These are phyloP conservation scores for Scutellaria galericulata DNA, from an alignment of 257 asterid genomes.

Conservation along the genomic window DNA sequence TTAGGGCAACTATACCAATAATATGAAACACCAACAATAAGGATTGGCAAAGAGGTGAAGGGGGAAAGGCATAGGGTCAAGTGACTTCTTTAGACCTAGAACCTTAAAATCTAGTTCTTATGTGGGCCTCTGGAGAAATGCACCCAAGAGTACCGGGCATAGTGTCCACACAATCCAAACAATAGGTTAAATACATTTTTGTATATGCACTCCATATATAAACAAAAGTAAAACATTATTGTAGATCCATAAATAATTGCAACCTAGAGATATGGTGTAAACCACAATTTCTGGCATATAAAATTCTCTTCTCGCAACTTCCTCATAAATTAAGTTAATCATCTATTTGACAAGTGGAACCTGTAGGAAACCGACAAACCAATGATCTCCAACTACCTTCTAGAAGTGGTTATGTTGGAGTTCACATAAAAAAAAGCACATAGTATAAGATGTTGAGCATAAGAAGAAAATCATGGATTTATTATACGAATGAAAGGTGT, in stretches of 20 bases:
- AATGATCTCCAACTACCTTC: constrained; percentile 5
- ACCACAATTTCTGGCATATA: constrained; percentile 9
- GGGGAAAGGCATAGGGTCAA: constrained; percentile 11
- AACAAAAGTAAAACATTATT: not conserved
- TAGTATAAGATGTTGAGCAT: constrained; percentile 14
- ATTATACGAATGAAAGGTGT: constrained; percentile 9
- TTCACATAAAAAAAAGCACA: not conserved
- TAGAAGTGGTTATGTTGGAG: not conserved
- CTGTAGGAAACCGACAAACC: not conserved
- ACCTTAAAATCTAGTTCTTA: not conserved
- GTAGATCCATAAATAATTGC: not conserved
- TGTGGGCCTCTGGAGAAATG: not conserved
- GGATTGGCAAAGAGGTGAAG: constrained; percentile 19
- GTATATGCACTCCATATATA: not conserved
- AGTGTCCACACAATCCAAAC: not conserved
- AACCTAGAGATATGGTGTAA: constrained; percentile 1
- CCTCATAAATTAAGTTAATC: constrained; percentile 23
- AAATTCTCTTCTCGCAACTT: constrained; percentile 3
- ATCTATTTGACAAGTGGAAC: not conserved
- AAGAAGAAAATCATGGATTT: not conserved
- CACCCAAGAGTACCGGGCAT: not conserved
- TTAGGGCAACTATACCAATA: constrained; percentile 15
- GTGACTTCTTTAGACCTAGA: not conserved
- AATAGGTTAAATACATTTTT: too few species aligned
- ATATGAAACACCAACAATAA: not conserved